A percentile compares a stretch with the other conserved stretches of the same genome.
Evolutionary conservation across 192 early-diverging fungal species (phyloP).

Genomic region (Rhizoclosmatium globosum): DNA sequence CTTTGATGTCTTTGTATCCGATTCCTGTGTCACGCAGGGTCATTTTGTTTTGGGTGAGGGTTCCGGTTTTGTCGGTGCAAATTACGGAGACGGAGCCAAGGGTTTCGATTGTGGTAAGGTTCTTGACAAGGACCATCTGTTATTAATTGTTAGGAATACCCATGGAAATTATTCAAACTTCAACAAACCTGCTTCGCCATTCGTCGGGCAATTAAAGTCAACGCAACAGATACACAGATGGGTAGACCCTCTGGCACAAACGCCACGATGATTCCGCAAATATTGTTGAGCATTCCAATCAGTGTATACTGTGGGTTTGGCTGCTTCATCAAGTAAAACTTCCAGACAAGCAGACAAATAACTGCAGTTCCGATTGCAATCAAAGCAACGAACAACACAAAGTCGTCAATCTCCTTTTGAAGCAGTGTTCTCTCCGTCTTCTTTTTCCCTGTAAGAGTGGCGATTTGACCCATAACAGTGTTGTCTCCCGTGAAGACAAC

Average conservation of each 20-base stretch:
- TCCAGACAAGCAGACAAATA: constrained; percentile 35
- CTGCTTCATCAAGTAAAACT: constrained; percentile 22
- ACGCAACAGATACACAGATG: constrained; percentile 75
- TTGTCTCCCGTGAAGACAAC: constrained; percentile 81
- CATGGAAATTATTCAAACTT: not conserved
- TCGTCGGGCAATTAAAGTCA: constrained; percentile 80
- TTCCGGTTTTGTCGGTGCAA: constrained; percentile 92
- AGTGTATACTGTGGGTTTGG: constrained; percentile 32
- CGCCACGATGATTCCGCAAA: constrained; percentile 39
- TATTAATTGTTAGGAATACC: not conserved
- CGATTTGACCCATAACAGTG: constrained; percentile 79
- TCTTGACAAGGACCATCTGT: constrained; percentile 77
- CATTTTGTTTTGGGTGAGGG: constrained; percentile 85
- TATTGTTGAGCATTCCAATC: constrained; percentile 37
- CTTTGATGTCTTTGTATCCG: not conserved
- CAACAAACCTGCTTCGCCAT: constrained; percentile 58
- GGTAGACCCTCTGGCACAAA: constrained; percentile 74
- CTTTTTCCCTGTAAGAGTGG: constrained; percentile 52
- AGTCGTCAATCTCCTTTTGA: constrained; percentile 69
- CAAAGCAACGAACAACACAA: constrained; percentile 74
- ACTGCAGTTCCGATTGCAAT: constrained; percentile 31
- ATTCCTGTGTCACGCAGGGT: constrained; percentile 22
- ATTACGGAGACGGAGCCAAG: constrained; percentile 80
- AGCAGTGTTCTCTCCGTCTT: constrained; percentile 56
- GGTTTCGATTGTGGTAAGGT: constrained; percentile 87